phyloP scores from a whole-genome alignment of 371 early-diverging fungal genomes.

The Syncephalastrum racemosum region DNA sequence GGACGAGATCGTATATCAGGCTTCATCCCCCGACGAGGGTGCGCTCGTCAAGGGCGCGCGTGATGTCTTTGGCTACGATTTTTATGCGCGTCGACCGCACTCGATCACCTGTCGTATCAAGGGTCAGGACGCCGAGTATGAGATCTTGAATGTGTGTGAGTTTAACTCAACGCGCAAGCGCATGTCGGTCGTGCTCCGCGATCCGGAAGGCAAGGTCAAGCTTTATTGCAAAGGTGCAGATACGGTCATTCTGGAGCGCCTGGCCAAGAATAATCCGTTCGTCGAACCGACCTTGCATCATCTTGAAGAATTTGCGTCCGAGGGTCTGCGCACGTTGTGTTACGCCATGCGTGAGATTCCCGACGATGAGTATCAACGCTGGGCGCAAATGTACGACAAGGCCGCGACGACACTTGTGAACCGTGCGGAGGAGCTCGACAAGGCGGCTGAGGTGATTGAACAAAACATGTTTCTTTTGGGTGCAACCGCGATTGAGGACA shows the following conservation, averaged over 20 bases:
- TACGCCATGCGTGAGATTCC: constrained; percentile 91
- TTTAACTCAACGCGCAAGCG: constrained; percentile 97
- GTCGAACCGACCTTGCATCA: constrained; percentile 75
- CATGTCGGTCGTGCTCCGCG: constrained; percentile 93
- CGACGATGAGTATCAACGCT: constrained; percentile 84
- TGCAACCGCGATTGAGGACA: constrained; percentile 99
- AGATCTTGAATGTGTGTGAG: constrained; percentile 93
- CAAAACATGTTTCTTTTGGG: constrained; percentile 90
- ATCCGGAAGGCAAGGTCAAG: constrained; percentile 88
- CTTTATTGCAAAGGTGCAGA: constrained; percentile 99
- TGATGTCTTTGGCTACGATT: constrained; percentile 60
- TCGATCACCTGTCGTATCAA: constrained; percentile 76
- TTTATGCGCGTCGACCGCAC: constrained; percentile 84
- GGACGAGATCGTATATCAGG: constrained; percentile 75
- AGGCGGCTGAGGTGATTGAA: constrained; percentile 94
- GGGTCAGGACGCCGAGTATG: constrained; percentile 71
- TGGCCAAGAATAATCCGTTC: constrained; percentile 77
- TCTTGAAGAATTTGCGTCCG: constrained; percentile 86
- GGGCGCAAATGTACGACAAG: constrained; percentile 82
- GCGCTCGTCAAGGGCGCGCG: constrained; percentile 85
- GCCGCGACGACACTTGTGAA: constrained; percentile 90
- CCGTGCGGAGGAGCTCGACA: constrained; percentile 84
- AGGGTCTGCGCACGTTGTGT: constrained; percentile 93
- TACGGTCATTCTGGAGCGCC: constrained; percentile 93
- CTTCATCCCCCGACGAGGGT: constrained; percentile 90